Evolutionary conservation across 2,329 filamentous ascomycete genomes (phyloP).

Genomic region (Huntiella bhutanensis): DNA sequence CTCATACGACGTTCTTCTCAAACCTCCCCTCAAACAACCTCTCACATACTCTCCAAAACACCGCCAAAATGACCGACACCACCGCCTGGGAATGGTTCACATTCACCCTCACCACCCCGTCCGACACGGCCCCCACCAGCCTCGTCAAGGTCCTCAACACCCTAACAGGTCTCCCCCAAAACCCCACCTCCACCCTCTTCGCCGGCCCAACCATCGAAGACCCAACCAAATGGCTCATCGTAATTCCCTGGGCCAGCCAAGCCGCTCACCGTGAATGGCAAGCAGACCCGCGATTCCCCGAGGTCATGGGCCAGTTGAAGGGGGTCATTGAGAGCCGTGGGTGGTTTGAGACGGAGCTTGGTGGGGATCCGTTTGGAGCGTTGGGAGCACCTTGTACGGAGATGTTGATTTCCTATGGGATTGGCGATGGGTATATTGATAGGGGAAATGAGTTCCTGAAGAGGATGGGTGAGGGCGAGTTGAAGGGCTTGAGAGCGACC

Average conservation of each 20-base stretch:
- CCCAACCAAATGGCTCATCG: slow-evolving; percentile 17
- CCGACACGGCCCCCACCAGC: slow-evolving; percentile 14
- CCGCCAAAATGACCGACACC: slow-evolving; percentile 15
- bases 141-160: slow-evolving; percentile 11
- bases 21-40: not conserved
- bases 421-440: slow-evolving; percentile 14
- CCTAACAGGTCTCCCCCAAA: slow-evolving; percentile 7
- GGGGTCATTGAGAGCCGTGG: slow-evolving; percentile 13
- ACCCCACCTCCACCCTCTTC: slow-evolving; percentile 19
- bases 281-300: slow-evolving; percentile 22
- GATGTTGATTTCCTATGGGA: slow-evolving; percentile 20
- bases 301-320: slow-evolving; percentile 18
- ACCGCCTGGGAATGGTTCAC: slow-evolving; percentile 17
- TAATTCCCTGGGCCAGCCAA: slow-evolving; percentile 19
- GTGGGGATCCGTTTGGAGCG: slow-evolving; percentile 13
- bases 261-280: slow-evolving; percentile 22
- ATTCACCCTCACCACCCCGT: slow-evolving; percentile 18
- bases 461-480: slow-evolving; percentile 15
- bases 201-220: slow-evolving; percentile 20
- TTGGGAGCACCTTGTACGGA: slow-evolving; percentile 22
- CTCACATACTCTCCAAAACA: not conserved
- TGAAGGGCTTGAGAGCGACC: slow-evolving; percentile 18
- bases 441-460: slow-evolving; percentile 16
- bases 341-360: slow-evolving; percentile 4
- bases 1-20: no score